These are phyloP conservation scores for Boletellus ananiceps DNA, from an alignment of 768 basidiomycete genomes.

Conservation along the genomic window DNA sequence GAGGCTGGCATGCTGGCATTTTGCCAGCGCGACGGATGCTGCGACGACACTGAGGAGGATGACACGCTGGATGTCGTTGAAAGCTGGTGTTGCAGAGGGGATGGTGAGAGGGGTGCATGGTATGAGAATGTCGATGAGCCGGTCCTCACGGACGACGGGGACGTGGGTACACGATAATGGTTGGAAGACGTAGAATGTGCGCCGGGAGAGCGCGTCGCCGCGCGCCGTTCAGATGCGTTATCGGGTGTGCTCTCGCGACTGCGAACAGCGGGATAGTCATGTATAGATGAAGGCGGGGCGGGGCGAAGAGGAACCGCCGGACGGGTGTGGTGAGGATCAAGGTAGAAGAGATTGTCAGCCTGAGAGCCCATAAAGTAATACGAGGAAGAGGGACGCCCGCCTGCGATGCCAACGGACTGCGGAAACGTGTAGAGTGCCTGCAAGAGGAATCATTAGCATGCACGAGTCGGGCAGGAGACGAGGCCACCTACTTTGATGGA, in stretches of 20 bases:
- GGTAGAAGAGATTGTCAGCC: slow-evolving; percentile 79
- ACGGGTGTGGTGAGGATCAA: slow-evolving; percentile 77
- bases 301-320: slow-evolving; percentile 69
- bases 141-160: slow-evolving; percentile 50
- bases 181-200: slow-evolving; percentile 17
- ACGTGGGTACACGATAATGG: slow-evolving; percentile 40
- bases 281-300: slow-evolving; percentile 30
- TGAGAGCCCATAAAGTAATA: slow-evolving; percentile 97
- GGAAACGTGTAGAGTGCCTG: slow-evolving; percentile 89
- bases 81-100: slow-evolving; percentile 61
- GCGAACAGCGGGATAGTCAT: slow-evolving; percentile 21
- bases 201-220: slow-evolving; percentile 24
- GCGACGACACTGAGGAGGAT: slow-evolving; percentile 32
- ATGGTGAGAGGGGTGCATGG: slow-evolving; percentile 57
- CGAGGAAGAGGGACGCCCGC: slow-evolving; percentile 92
- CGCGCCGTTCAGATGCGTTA: slow-evolving; percentile 25
- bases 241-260: slow-evolving; percentile 32
- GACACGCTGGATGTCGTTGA: slow-evolving; percentile 38
- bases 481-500: slow-evolving; percentile 57
- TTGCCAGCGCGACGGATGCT: slow-evolving; percentile 28
- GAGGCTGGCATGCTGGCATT: slow-evolving; percentile 21
- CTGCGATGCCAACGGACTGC: slow-evolving; percentile 94
- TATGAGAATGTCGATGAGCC: slow-evolving; percentile 50
- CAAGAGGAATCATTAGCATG: not conserved
- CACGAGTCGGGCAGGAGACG: not conserved